These are phyloP conservation scores for Kuraishia cidri DNA, from an alignment of 805 yeast species.

Conservation along the genomic window DNA sequence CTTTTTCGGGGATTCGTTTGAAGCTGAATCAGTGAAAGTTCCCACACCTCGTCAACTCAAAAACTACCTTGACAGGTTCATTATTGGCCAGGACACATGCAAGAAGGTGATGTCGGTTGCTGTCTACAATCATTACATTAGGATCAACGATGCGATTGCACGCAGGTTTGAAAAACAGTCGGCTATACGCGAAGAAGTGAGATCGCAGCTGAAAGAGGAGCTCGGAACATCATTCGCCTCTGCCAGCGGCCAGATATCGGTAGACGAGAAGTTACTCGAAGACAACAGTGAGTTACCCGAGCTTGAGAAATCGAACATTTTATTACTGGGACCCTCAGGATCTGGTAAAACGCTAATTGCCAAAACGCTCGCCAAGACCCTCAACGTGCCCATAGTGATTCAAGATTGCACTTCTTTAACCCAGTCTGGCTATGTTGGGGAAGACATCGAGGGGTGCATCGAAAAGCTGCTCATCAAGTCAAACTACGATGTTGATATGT, in stretches of 20 bases:
- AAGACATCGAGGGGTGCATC: constrained; percentile 50
- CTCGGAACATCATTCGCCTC: not conserved
- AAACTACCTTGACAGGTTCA: constrained; percentile 36
- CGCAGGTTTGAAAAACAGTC: constrained; percentile 4
- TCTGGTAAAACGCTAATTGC: constrained; percentile 55
- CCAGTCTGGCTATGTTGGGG: constrained; percentile 61
- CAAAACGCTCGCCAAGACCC: constrained; percentile 37
- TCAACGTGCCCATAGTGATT: constrained; percentile 49
- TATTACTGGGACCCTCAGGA: constrained; percentile 53
- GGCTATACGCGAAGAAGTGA: not conserved
- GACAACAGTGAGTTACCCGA: constrained; percentile 29
- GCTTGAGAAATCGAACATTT: constrained; percentile 45
- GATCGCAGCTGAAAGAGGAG: constrained; percentile 2
- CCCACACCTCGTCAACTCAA: constrained; percentile 38
- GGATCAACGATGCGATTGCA: constrained; percentile 28
- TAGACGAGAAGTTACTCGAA: constrained; percentile 7
- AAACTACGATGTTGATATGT: constrained; percentile 38
- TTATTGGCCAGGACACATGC: constrained; percentile 47
- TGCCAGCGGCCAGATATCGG: constrained; percentile 6
- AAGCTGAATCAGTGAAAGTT: no score
- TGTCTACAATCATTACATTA: constrained; percentile 46
- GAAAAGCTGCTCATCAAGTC: constrained; percentile 41
- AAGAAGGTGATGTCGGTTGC: constrained; percentile 55
- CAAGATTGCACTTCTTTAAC: constrained; percentile 57
- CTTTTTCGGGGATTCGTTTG: no score